phyloP scores from a whole-genome alignment of 371 early-diverging fungal genomes.

The Mycotypha africana region DNA sequence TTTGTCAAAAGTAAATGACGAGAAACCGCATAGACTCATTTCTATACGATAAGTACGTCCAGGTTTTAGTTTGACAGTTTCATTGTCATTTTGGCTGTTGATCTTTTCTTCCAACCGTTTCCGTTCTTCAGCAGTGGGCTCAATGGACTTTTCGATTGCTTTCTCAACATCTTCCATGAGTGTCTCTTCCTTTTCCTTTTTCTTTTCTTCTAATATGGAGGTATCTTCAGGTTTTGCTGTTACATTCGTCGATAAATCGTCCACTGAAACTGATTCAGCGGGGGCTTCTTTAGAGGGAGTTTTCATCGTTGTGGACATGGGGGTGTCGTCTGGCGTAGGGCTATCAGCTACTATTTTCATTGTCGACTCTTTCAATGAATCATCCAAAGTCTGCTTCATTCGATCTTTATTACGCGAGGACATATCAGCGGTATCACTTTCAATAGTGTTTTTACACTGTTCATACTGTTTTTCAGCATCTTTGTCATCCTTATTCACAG shows the following conservation, averaged over 20 bases:
- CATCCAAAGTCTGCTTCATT: no score
- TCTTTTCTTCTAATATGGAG: no score
- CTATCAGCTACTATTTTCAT: no score
- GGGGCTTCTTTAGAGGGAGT: no score
- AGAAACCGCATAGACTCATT: slow-evolving; percentile 50
- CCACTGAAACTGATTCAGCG: no score
- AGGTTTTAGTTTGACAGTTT: slow-evolving; percentile 15
- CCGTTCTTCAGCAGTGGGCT: background rate
- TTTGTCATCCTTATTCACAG: background rate
- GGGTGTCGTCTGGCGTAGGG: no score
- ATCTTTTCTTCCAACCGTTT: background rate
- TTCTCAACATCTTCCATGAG: background rate
- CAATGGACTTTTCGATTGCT: background rate
- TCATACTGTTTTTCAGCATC: background rate
- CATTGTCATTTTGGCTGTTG: background rate
- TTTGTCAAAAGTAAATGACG: slow-evolving; percentile 28
- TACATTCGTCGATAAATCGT: no score
- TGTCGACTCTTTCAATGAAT: no score
- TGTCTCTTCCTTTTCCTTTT: background rate
- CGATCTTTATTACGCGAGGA: no score
- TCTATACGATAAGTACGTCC: slow-evolving; percentile 36
- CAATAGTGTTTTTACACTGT: background rate
- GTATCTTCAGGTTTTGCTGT: no score
- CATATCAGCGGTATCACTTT: slow-evolving; percentile 2
- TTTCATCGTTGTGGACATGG: background rate